Percentiles rank a stretch among this genome's conserved stretches.
Evolutionary conservation across 2,329 filamentous ascomycete genomes (phyloP).

Genomic region (Aspergillus carbonarius): DNA sequence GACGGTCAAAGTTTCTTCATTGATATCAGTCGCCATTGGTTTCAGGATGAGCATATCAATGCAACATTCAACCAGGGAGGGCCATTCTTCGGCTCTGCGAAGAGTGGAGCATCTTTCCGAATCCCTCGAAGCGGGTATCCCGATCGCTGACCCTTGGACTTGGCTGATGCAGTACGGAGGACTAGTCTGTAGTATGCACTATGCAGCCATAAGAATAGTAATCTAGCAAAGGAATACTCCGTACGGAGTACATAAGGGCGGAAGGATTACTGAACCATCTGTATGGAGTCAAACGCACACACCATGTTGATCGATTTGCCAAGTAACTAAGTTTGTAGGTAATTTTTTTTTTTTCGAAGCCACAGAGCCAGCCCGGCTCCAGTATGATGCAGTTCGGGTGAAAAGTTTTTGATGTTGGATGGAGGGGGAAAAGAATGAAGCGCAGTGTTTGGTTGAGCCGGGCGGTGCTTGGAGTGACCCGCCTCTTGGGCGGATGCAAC

Average conservation of each 20-base stretch:
- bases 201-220: conserved; percentile 8
- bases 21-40: conserved; percentile 7
- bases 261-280: background rate
- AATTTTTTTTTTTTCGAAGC: background rate
- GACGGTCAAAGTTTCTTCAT: conserved; percentile 3
- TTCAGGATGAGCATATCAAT: conserved; percentile 15
- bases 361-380: conserved; percentile 8
- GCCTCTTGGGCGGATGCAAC: conserved; percentile 8
- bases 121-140: conserved; percentile 13
- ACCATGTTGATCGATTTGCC: conserved; percentile 6
- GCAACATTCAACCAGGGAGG: conserved; percentile 8
- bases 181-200: background rate
- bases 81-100: conserved; percentile 18
- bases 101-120: conserved; percentile 14
- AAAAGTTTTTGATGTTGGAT: conserved; percentile 10
- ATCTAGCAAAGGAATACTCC: background rate
- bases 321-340: background rate
- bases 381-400: conserved; percentile 16
- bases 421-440: conserved; percentile 12
- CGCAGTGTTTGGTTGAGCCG: conserved; percentile 12
- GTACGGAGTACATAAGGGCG: background rate
- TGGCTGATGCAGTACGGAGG: conserved; percentile 9
- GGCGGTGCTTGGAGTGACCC: background rate
- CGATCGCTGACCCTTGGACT: conserved; percentile 14
- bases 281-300: conserved; percentile 1